Conservation (phyloP, 164 flowering plant genomes). For the Liquidambar formosana region DNA sequence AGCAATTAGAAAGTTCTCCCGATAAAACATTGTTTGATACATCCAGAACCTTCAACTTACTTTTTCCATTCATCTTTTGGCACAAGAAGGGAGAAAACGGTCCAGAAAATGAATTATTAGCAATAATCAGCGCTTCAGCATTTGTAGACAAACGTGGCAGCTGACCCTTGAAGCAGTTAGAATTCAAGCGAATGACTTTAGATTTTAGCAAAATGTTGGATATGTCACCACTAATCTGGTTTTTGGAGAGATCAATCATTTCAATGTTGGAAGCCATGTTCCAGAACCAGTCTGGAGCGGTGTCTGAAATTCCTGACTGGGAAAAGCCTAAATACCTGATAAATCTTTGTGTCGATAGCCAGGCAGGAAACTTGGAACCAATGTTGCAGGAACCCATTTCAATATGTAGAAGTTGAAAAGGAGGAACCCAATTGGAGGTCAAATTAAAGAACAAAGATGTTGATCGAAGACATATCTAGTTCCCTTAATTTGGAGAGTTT, state of each 20-base stretch:
- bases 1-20: no score
- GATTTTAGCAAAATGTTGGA: no score
- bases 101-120: background rate
- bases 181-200: background rate
- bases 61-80: no score
- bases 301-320: background rate
- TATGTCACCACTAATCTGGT: background rate
- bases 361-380: background rate
- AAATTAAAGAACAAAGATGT: background rate
- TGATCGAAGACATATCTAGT: background rate
- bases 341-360: background rate
- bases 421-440: background rate
- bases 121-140: no score
- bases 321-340: no score
- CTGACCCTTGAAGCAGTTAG: background rate
- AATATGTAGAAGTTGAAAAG: background rate
- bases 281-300: no score
- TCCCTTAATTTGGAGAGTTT: background rate
- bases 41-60: no score
- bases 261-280: no score
- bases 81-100: background rate
- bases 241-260: background rate
- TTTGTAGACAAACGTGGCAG: background rate
- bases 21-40: no score
- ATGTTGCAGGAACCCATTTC: background rate